These are phyloP conservation scores for Tulasnella sp. DNA, from an alignment of 768 basidiomycete species.

Conservation along the genomic window DNA sequence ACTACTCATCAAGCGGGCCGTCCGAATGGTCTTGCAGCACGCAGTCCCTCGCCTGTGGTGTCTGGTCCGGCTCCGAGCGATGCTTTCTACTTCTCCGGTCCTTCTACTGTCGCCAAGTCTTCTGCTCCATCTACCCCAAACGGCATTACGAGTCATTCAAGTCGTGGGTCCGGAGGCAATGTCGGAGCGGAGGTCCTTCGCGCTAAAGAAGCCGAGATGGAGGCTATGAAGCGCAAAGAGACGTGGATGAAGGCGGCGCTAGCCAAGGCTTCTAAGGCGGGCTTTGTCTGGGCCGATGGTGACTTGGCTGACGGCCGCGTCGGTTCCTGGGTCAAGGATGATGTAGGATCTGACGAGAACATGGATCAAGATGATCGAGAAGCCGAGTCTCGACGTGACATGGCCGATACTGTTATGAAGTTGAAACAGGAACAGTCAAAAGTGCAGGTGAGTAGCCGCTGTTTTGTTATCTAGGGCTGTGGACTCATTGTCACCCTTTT, in stretches of 20 bases:
- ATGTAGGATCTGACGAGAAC: conserved; percentile 22
- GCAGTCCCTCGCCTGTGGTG: conserved; percentile 47
- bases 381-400: conserved; percentile 31
- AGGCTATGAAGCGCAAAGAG: conserved; percentile 61
- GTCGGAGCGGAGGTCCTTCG: conserved; percentile 43
- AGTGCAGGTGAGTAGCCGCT: conserved; percentile 51
- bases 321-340: conserved; percentile 9
- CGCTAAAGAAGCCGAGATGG: conserved; percentile 69
- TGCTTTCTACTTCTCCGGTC: conserved; percentile 38
- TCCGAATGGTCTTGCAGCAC: conserved; percentile 38
- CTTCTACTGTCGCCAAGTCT: conserved; percentile 18
- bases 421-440: conserved; percentile 83
- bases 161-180: conserved; percentile 47
- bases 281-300: conserved; percentile 50
- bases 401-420: conserved; percentile 59
- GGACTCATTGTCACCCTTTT: conserved; percentile 8
- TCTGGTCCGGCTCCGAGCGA: conserved; percentile 46
- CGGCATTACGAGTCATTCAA: conserved; percentile 26
- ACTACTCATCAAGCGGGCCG: conserved; percentile 40
- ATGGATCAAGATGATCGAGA: conserved; percentile 29
- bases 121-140: conserved; percentile 15
- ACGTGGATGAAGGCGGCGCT: conserved; percentile 78
- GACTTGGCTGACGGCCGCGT: conserved; percentile 39
- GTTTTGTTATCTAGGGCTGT: conserved; percentile 5
- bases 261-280: conserved; percentile 57